These are phyloP conservation scores for Coemansia sp. DNA, from an alignment of 192 early-diverging fungal genomes.

Conservation along the genomic window DNA sequence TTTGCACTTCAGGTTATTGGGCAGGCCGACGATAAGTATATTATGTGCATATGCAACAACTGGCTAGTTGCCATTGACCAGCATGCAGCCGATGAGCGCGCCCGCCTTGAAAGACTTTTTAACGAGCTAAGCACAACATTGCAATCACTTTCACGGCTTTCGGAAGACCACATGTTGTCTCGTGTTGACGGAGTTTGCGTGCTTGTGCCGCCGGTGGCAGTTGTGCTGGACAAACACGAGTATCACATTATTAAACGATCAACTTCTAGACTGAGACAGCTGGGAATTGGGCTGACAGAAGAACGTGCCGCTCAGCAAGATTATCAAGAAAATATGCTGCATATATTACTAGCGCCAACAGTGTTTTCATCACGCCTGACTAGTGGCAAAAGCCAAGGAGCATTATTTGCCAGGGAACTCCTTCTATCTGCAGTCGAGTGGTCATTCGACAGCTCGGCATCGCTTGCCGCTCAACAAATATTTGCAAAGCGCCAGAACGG, in stretches of 20 bases:
- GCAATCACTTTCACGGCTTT: neutral
- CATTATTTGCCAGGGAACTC: conserved; percentile 26
- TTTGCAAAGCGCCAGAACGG: neutral
- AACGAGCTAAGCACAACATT: conserved; percentile 14
- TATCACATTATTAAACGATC: neutral
- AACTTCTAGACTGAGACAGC: conserved; percentile 5
- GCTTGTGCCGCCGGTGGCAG: conserved; percentile 30
- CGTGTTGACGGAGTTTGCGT: conserved; percentile 31
- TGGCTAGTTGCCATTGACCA: conserved; percentile 51
- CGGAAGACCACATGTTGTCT: conserved; percentile 7
- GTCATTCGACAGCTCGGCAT: neutral
- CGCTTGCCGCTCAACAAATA: neutral
- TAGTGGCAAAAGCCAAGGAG: neutral
- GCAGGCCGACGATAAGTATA: conserved; percentile 46
- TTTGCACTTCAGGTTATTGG: conserved; percentile 28
- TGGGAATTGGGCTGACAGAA: conserved; percentile 24
- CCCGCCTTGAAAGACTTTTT: conserved; percentile 35
- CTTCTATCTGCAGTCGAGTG: conserved; percentile 22
- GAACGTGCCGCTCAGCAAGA: neutral
- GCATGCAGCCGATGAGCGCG: conserved; percentile 55
- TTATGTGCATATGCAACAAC: conserved; percentile 25
- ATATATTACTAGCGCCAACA: conserved; percentile 30
- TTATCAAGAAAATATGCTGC: neutral
- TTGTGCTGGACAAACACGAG: conserved; percentile 21
- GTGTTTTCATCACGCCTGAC: conserved; percentile 31